These are phyloP conservation scores for Teratosphaeria nubilosa DNA, from an alignment of 2,329 filamentous ascomycete species.

Conservation along the genomic window DNA sequence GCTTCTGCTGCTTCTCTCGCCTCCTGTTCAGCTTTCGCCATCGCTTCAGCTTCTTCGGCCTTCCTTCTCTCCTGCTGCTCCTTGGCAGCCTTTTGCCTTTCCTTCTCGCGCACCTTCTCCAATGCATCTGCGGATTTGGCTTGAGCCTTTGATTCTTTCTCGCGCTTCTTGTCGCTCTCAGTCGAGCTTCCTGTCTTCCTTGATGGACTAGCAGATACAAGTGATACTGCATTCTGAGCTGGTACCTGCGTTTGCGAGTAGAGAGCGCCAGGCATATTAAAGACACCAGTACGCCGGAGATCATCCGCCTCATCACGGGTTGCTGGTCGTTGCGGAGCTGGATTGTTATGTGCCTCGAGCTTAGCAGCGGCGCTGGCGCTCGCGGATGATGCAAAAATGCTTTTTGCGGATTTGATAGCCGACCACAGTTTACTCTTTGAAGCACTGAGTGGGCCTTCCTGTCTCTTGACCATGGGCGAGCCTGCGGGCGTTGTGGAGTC, in stretches of 20 bases:
- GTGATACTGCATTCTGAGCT: constrained; percentile 15
- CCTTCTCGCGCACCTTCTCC: constrained; percentile 59
- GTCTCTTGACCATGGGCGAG: constrained; percentile 43
- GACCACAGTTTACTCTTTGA: constrained; percentile 90
- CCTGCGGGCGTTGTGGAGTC: constrained; percentile 46
- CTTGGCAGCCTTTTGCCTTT: constrained; percentile 55
- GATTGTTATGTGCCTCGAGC: constrained; percentile 36
- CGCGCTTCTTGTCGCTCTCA: constrained; percentile 52
- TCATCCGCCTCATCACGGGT: constrained; percentile 9
- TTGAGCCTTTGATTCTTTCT: constrained; percentile 53
- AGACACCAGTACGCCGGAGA: constrained; percentile 9
- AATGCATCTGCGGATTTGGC: constrained; percentile 53
- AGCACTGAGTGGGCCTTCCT: constrained; percentile 75
- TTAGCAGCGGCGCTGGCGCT: constrained; percentile 49
- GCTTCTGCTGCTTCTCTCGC: constrained; percentile 11
- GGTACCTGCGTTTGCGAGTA: constrained; percentile 19
- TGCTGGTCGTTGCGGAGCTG: constrained; percentile 12
- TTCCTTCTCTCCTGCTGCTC: constrained; percentile 42
- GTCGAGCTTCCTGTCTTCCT: constrained; percentile 49
- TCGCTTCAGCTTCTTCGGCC: constrained; percentile 26
- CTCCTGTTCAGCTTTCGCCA: constrained; percentile 27
- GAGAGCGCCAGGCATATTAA: constrained; percentile 25
- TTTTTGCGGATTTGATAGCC: constrained; percentile 78
- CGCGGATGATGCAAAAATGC: constrained; percentile 68
- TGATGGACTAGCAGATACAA: constrained; percentile 21